These are phyloP conservation scores for Malbranchea zuffiana DNA, from an alignment of 2,329 filamentous ascomycete species.

Conservation along the genomic window DNA sequence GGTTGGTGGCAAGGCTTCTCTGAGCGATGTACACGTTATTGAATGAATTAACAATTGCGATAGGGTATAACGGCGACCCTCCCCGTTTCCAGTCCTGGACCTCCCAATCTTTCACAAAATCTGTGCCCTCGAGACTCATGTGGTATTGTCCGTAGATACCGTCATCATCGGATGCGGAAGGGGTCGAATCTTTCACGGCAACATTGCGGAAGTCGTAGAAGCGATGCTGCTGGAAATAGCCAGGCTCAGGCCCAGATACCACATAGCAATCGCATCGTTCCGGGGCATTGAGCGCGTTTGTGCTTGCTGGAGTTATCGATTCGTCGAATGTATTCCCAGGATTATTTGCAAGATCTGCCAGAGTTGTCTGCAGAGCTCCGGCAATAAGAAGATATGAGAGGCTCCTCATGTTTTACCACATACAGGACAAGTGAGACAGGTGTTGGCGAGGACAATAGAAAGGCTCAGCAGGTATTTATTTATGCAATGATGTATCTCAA, in stretches of 20 bases:
- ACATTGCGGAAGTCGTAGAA: conserved; percentile 41
- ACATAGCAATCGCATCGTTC: conserved; percentile 39
- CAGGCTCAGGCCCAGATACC: conserved; percentile 32
- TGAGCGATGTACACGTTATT: conserved; percentile 38
- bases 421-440: no score
- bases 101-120: conserved; percentile 26
- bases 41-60: conserved; percentile 37
- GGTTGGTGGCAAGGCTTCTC: no score
- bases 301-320: no score
- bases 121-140: conserved; percentile 8
- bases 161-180: background rate
- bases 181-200: background rate
- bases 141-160: conserved; percentile 8
- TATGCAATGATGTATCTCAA: background rate
- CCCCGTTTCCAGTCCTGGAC: conserved; percentile 38
- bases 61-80: conserved; percentile 27
- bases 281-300: no score
- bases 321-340: no score
- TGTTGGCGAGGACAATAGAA: no score
- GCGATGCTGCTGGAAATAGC: conserved; percentile 42
- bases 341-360: no score
- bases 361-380: no score
- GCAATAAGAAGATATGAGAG: no score
- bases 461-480: no score
- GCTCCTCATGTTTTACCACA: no score